Base-by-base conservation (phyloP, 495 filamentous ascomycete genomes). In the Platismatia glauca region DNA sequence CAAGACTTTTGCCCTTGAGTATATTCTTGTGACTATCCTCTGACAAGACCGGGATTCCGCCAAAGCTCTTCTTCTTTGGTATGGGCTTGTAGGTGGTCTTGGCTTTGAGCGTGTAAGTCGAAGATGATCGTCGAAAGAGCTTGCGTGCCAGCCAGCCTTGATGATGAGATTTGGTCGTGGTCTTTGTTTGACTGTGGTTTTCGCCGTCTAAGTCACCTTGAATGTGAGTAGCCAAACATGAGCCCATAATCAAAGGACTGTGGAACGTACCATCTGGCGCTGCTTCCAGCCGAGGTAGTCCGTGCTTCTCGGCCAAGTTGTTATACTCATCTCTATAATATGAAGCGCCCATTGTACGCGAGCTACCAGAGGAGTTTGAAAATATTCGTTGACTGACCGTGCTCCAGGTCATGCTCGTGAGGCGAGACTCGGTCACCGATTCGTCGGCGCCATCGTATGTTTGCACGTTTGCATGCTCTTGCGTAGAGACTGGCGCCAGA, bases 1-100 rank as follows among this genome's bases (percentile, higher is more conserved):
- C 81, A 34, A 93, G 65, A 43, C 81, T 78, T 67, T 81, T 82
- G 53, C 82, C 83, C 68, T 81, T 84, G 58, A 90, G 69, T 18
- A 74, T 80, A 61, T 84, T 82, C 35, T 68, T 68, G 9, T 59
- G 65, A 39, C 44, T 55, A 39, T 58, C 68, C 78, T 81, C 60
- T 76, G 77, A 64, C 76, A 71, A 55, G 65, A 59, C 39, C 66
- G 73, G 58, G 39, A 66, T n/a, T 20, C 64, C 56, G 31, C 33
- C 61, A 35, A 63, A 57, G 66, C 65, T 68, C 57, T 59, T 68
- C 64, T 67, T 68, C 20, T 60, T 60, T 50, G 46, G 29, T 15
- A 68, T 43, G 24, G 59, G 64, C 41, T 63, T 68, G 57, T 65
- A 62, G 39, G 64, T 67, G 4, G 66, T 62, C 53, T 68, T 74